Evolutionary conservation across 352 stramenopile species (phyloP), one percentile per base, ranked within the genome.

Genomic region (Phytophthora fragariae): DNA sequence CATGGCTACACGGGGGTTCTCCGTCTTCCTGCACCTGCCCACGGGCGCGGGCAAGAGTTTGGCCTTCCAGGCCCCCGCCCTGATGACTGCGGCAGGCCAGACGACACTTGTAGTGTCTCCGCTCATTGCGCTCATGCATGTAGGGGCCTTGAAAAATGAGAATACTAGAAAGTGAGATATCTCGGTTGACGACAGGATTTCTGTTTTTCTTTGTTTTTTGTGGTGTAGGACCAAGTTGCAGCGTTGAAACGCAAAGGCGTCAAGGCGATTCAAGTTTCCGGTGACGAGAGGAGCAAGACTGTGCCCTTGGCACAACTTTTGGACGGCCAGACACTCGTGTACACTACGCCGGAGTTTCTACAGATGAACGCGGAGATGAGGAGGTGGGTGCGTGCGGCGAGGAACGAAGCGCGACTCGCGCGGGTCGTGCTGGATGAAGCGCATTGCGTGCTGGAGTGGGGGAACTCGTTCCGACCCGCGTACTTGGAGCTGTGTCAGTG

Each of bases 321-420:
- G 31, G 19, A n/a, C 44, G 70, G 76, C n/a, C 75, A 82, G 60
- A 75, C 69, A 21, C 75, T 96, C 14, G 73, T 96, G 41, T 96
- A 96, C 75, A 92, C 88, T 68, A 96, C 89, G 15, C 89, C 89
- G 4, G 89, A 96, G 79, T 93, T 92, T 58, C 63, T 96, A 10
- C 74, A 88, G 31, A 76, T 88, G 57, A 96, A 96, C 59, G 52
- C 37, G 1, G 76, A 86, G 68, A 93, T 92, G 82, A 73, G 46
- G 17, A 41, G 50, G 15, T 94, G 80, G 85, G 53, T 92, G 31
- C 55, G 37, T 8, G 27, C 57, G 29, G 70, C 84, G 11, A 62
- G 41, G 8, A 64, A 70, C 2, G 62, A 77, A 14, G 17, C 57
- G 1, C 71, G 60, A 19, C 61, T 96, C 21, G 80, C 50, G 14